These are phyloP conservation scores for Lablab purpureus DNA, from an alignment of 306 rosid genomes.

Conservation along the genomic window DNA sequence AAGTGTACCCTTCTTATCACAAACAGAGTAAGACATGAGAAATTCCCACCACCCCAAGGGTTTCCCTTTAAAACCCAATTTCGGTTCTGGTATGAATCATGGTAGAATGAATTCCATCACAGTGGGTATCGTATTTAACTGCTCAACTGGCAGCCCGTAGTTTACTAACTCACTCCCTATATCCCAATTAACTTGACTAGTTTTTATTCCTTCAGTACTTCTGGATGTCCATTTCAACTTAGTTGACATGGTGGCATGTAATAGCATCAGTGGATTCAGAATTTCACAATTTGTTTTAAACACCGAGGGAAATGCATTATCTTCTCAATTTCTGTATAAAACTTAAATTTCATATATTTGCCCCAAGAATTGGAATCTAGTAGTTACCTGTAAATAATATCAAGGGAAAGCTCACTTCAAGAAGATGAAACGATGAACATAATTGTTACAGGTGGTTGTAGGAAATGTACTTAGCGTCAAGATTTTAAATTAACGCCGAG, in stretches of 20 bases:
- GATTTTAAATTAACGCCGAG: slow-evolving; percentile 30
- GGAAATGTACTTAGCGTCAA: slow-evolving; percentile 26
- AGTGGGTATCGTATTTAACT: background rate
- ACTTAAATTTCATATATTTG: background rate
- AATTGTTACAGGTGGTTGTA: slow-evolving; percentile 22
- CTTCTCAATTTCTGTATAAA: background rate
- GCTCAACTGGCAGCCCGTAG: background rate
- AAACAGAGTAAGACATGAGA: too few relatives aligned
- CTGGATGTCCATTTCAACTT: slow-evolving; percentile 1
- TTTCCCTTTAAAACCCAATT: background rate
- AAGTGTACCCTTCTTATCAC: too few relatives aligned
- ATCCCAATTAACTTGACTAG: background rate
- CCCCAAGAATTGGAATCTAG: background rate
- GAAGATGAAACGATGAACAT: slow-evolving; percentile 11
- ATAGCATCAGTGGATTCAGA: slow-evolving; percentile 13
- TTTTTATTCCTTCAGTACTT: background rate
- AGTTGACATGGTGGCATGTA: background rate
- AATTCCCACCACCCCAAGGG: background rate
- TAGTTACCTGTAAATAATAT: background rate
- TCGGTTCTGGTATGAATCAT: background rate
- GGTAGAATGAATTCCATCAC: background rate
- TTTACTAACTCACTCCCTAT: background rate
- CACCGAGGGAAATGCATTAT: background rate
- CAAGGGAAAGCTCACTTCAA: slow-evolving; percentile 31
- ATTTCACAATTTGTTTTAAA: background rate